Evolutionary conservation across 2,329 filamentous ascomycete species (phyloP), one percentile per base, ranked within the genome.

Genomic region (Sarocladium strictum): DNA sequence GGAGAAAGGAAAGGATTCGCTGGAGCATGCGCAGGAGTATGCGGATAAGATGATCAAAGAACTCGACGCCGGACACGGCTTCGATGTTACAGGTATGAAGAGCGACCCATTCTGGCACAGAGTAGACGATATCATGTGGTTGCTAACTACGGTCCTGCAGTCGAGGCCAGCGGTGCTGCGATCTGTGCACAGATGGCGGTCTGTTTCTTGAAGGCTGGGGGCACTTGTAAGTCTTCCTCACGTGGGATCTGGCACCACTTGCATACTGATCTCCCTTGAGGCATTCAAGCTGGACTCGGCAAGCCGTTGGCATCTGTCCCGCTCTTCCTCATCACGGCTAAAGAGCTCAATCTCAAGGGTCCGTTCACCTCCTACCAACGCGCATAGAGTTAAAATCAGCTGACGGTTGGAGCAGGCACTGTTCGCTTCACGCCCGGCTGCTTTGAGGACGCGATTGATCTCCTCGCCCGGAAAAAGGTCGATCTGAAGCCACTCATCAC

Each of bases 381-480:
- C n/a, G n/a, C n/a, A n/a, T n/a, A n/a, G n/a, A n/a, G n/a, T n/a
- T n/a, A n/a, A n/a, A n/a, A n/a, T n/a, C n/a, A n/a, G n/a, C n/a
- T n/a, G n/a, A n/a, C n/a, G n/a, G 29, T 32, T 12, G 7, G 29
- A 6, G 12, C 2, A 61, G 62, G 62, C 4, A 65, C 62, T 15
- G 62, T 64, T 1, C 55, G 63, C 5, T 65, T 63, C 40, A 65
- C 61, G 2, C 58, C 61, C 14, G 62, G 62, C 15, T 65, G 63
- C 54, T 65, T 62, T 27, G 56, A 45, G 1, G 61, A 64, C 17
- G 61, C 62, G 9, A 63, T 65, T 37, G 54, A 53, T 32, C 59
- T 65, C 1, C 50, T 65, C 3, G 27, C 55, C 14, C 27, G 58
- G 5, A 59, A 61, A 15, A 41, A 50, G 21, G 61, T 65, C 3